These are phyloP conservation scores for Zangia roseola DNA, from an alignment of 768 basidiomycete species.

Conservation along the genomic window DNA sequence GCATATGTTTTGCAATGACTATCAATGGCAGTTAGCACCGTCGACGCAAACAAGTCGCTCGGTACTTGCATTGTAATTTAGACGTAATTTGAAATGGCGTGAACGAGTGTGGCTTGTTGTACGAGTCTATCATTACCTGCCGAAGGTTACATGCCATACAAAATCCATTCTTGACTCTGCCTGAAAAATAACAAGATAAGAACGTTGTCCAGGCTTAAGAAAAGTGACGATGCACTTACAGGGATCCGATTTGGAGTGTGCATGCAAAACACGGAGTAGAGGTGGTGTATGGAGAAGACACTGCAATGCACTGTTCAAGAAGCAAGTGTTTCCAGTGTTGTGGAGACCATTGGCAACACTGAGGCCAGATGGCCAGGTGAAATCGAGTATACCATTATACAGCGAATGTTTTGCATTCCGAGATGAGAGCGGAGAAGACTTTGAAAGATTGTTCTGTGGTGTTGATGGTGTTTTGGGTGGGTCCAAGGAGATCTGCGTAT, in stretches of 20 bases:
- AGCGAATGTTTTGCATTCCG: conserved; percentile 39
- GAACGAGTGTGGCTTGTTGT: conserved; percentile 49
- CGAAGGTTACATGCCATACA: conserved; percentile 81
- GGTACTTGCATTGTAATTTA: conserved; percentile 64
- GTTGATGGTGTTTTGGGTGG: conserved; percentile 25
- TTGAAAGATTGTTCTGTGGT: conserved; percentile 28
- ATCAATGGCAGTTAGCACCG: conserved; percentile 1
- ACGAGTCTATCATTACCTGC: conserved; percentile 52
- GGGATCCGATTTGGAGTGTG: conserved; percentile 46
- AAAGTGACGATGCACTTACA: conserved; percentile 48
- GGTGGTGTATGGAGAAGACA: conserved; percentile 92
- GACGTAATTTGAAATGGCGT: conserved; percentile 63
- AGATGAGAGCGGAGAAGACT: conserved; percentile 23
- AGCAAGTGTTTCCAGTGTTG: conserved; percentile 94
- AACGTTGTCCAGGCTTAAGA: neutral
- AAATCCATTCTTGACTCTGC: conserved; percentile 48
- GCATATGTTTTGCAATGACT: conserved; percentile 93
- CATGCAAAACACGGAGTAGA: conserved; percentile 59
- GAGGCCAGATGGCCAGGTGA: conserved; percentile 55
- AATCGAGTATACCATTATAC: conserved; percentile 54
- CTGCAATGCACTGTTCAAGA: conserved; percentile 92
- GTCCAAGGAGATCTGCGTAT: conserved; percentile 14
- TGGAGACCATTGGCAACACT: conserved; percentile 62
- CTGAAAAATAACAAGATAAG: conserved; percentile 27
- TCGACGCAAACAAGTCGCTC: neutral